Base-by-base conservation (phyloP, 2,329 filamentous ascomycete genomes). In the Fusarium goolgardi region DNA sequence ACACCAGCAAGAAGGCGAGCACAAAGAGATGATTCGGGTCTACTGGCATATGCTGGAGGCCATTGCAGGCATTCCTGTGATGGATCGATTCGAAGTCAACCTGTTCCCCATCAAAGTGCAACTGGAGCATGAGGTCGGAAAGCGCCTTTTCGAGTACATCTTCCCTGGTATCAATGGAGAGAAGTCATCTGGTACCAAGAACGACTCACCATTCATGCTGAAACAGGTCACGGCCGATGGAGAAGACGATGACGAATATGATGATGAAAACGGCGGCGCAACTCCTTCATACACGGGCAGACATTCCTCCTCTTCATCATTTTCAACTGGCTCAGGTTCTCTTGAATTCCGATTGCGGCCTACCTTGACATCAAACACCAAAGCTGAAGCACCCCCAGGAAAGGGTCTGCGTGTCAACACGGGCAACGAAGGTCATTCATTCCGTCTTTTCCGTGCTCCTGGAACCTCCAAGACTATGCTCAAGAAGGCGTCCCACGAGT, bases 11-110 rank as follows among this genome's bases (percentile, higher is more conserved):
- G 73, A 76, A 8, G 47, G 82, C 18, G 78, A 84, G 32, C 88
- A 91, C 64, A 85, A 86, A 45, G 93, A 94, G 75, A 98, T 98
- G 91, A 86, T 99, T 52, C 89, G 91, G 34, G 92, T 99, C 15
- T 96, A 97, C 76, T 99, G 96, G 93, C 90, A 97, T 76, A 97
- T 97, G 93, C 85, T 99, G 6, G 96, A 99, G 80, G 94, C 96
- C 10, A 97, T 99, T 77, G 96, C 95, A 37, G 96, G 96, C 49
- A 99, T 99, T 65, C 93, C 95, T 1, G 94, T 99, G 32, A 93
- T 99, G 84, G 95, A 98, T 72, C 92, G 96, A 73, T 99, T 99
- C 74, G 94, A 98, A 78, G 92, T 99, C 56, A 93, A 94, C 56
- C 82, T 99, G 21, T 94, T 96, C 77, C 96, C 96, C 0, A 87